Base-by-base conservation (phyloP, 306 rosid genomes). In the Styphnolobium japonicum region DNA sequence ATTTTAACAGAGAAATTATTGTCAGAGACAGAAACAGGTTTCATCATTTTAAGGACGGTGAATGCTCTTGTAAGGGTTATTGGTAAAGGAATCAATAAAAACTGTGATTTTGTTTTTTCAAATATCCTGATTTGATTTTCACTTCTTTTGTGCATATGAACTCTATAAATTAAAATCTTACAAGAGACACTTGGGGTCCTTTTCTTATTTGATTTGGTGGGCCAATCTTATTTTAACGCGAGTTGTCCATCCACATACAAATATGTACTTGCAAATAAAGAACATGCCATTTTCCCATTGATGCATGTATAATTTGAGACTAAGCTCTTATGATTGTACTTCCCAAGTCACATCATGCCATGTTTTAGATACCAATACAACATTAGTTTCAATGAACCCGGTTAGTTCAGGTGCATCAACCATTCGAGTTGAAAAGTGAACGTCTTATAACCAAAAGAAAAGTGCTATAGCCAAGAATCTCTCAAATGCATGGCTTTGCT, bases 1-100 rank as follows among this genome's bases (percentile, higher is more conserved):
- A 76, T 78, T 91, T 62, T 48, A 31, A 75, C 29, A 64, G 86
- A 42, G 82, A 84, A 53, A 89, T 89, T 66, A 70, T 82, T 61
- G 82, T 89, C 8, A 81, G 92, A 83, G 89, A 89, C 73, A 78
- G 92, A 84, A 78, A 67, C 46, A 67, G 62, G 93, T 89, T 34
- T 71, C 78, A 55, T 89, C 90, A 65, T 82, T 90, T 87, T 89
- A 84, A 75, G 61, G 82, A 64, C 0, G 73, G 81, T 6, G 64
- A 64, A 48, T 76, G 81, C 73, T 76, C 81, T 36, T 76, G 81
- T 64, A 76, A 64, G 11, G 73, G 76, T 60, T 87, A 89, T 83
- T 80, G 93, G 92, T 89, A 79, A 87, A 29, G 2, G 11, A 65
- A 42, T 78, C 67, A 11, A n/a, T n/a, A 10, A 15, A 36, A 65